Evolutionary conservation across 495 filamentous ascomycete species (phyloP).

Genomic region (Halenospora varia): DNA sequence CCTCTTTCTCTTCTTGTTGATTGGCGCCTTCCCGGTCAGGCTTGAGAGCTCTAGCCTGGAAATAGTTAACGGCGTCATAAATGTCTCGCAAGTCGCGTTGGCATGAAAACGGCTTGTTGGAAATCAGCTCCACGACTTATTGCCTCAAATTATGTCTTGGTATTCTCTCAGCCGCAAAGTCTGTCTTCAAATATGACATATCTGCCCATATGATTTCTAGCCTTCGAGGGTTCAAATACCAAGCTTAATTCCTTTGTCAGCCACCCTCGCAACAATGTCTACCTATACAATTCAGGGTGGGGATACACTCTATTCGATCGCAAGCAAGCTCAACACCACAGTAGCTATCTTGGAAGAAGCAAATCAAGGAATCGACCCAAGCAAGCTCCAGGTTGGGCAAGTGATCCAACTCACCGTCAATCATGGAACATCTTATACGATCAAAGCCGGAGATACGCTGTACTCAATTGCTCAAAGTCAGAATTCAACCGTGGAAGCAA

Average conservation of each 20-base stretch:
- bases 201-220: background rate
- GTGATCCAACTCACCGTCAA: background rate
- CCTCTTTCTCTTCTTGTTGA: background rate
- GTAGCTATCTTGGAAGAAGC: background rate
- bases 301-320: background rate
- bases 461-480: background rate
- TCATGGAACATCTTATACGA: background rate
- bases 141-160: background rate
- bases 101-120: no score
- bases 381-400: background rate
- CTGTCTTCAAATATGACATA: background rate
- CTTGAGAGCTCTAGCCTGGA: background rate
- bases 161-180: background rate
- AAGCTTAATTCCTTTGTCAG: no score
- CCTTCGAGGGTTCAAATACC: background rate
- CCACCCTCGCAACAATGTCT: background rate
- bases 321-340: background rate
- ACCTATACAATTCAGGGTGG: constrained; percentile 4
- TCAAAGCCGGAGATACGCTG: constrained; percentile 5
- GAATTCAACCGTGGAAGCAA: background rate
- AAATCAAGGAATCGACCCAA: background rate
- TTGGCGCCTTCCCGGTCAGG: background rate
- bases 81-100: no score
- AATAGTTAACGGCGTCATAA: background rate
- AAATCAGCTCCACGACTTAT: no score